Evolutionary conservation across 192 early-diverging fungal genomes (phyloP), one percentile per base, ranked within the genome.

Genomic region (Mortierella hygrophila): DNA sequence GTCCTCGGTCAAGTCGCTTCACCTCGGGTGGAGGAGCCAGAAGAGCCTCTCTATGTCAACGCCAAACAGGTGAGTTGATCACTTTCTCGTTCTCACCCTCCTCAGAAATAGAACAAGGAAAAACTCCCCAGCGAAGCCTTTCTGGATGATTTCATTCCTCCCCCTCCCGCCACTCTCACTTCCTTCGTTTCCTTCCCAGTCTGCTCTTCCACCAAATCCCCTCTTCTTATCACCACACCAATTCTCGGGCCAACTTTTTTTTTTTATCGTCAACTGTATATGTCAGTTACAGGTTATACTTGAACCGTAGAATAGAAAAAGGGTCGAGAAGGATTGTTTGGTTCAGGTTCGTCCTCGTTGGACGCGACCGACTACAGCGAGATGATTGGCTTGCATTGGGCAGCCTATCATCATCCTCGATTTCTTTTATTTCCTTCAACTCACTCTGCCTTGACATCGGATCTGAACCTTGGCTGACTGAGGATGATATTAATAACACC

Each of bases 21-120:
- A 11, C 54, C 78, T 4, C 65, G 70, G 40, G 75, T 32, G 6
- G 84, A 86, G 15, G 84, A 86, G 21, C 79, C 74, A 72, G 95
- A 96, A 65, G 95, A 97, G 35, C 97, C 97, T 4, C 89, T 98
- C 55, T 98, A 97, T 87, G 98, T 99, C 44, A 99, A 99, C 83
- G 96, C 97, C 38, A 98, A 98, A 87, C 98, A 86, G 84, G 84
- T 86, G 38, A 63, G 49, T 55, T 29, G 57, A 68, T 63, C 44
- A 29, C 29, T 35, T 11, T 35, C 4, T 23, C 7, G 23, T 32
- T 32, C 60, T 65, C 60, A 29, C 55, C 26, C n/a, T 11, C 55
- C 3, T 65, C 60, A 65, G 26, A 26, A 60, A 23, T 65, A 1
- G 10, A 32, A 29, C 60, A 52, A 16, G 49, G 20, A 52, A 52